Base-by-base conservation (phyloP, 2,329 filamentous ascomycete genomes). In the Phyllachora maydis region DNA sequence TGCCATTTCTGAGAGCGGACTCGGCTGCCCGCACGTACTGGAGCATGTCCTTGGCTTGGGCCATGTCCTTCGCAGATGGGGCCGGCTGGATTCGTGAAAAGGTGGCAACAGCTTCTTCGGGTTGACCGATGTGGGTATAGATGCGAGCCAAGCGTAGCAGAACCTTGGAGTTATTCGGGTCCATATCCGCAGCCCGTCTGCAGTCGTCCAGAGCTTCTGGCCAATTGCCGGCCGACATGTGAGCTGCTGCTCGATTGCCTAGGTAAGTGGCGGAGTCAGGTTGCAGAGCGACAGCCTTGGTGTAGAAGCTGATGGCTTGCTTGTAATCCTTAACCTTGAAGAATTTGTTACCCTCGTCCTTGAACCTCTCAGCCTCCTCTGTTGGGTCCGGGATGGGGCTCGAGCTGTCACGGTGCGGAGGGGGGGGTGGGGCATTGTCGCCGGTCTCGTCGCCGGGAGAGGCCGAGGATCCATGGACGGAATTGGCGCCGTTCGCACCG, bases 261-360 rank as follows among this genome's bases (percentile, higher is more conserved):
- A 91, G 65, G 49, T 91, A 95, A 21, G 82, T 91, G 17, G 83
- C 59, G 24, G 83, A 90, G 37, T 71, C 61, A 25, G 83, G 83
- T 39, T 85, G 72, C 32, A 85, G 65, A 37, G 88, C 76, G 40
- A 98, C 76, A 30, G 88, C 85, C 66, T 91, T 92, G 36, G 77
- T 79, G 48, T 95, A 98, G 48, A 93, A 81, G 35, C 77, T 65
- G 44, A 95, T 83, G 13, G 88, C 85, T 42, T 76, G 74, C 30
- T 60, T 54, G 47, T 85, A 98, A 41, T 93, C 78, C 44, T 75
- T 79, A 32, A 83, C 78, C 56, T 93, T 95, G 65, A 93, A 98
- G 42, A 79, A 85, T 41, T 88, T 88, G 55, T 98, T 98, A 28
- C 88, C 88, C 3, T 78, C 68, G 37, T 77, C 67, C 59, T 98